phyloP scores from a whole-genome alignment of 352 stramenopile genomes.

The Globisporangium viniferum region DNA sequence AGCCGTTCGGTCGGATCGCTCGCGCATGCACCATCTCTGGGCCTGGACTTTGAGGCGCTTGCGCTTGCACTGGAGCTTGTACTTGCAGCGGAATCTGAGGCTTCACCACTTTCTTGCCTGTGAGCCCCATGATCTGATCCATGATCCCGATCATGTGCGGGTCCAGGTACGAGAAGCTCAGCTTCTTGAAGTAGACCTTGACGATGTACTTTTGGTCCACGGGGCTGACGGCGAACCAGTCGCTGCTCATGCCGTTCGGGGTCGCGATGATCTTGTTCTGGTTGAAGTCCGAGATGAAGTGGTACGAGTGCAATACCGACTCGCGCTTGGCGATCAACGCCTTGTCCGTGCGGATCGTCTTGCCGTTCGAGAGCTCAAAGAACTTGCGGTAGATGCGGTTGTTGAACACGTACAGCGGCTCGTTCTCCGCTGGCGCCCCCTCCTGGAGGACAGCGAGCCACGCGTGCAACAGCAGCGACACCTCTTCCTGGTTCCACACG shows the following conservation, averaged over 20 bases:
- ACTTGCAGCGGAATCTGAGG: no score
- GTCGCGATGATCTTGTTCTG: constrained; percentile 2
- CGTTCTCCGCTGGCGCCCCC: constrained; percentile 7
- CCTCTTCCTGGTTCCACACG: constrained; percentile 16
- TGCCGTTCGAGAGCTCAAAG: constrained; percentile 7
- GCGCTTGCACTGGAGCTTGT: neutral
- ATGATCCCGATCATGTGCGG: constrained; percentile 4
- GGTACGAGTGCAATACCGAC: constrained; percentile 15
- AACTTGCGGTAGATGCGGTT: constrained; percentile 18
- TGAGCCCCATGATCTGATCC: constrained; percentile 8
- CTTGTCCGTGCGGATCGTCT: constrained; percentile 13
- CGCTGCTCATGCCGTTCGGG: neutral
- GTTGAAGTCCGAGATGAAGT: constrained; percentile 18
- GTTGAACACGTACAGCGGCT: constrained; percentile 14
- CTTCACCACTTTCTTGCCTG: neutral
- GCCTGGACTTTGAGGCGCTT: neutral
- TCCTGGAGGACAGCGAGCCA: constrained; percentile 1
- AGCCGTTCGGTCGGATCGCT: constrained; percentile 12
- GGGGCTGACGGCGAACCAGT: constrained; percentile 13
- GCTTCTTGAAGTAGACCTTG: constrained; percentile 16
- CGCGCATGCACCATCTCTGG: neutral
- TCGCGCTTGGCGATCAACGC: constrained; percentile 17
- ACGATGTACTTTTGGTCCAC: constrained; percentile 14
- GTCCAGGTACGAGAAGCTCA: constrained; percentile 18
- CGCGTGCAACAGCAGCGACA: constrained; percentile 8